phyloP scores from a whole-genome alignment of 176 grass and related monocot species.

The Puya raimondii region DNA sequence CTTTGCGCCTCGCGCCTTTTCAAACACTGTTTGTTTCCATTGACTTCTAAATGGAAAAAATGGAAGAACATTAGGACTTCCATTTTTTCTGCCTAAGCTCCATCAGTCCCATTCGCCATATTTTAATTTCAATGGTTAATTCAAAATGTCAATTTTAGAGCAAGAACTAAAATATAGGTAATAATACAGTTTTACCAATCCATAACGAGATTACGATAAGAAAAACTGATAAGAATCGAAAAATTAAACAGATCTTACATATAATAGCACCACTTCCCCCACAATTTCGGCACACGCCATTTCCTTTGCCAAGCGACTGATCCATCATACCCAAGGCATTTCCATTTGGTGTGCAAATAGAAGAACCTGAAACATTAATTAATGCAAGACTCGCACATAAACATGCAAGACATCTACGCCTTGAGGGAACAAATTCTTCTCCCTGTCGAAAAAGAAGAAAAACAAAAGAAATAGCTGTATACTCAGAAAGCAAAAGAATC shows the following conservation, averaged over 20 bases:
- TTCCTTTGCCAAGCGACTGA: conserved; percentile 27
- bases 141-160: too few species aligned
- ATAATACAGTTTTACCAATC: too few species aligned
- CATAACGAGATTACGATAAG: too few species aligned
- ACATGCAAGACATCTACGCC: conserved; percentile 68
- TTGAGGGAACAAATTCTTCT: conserved; percentile 27
- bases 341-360: conserved; percentile 35
- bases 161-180: too few species aligned
- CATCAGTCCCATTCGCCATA: too few species aligned
- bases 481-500: neutral
- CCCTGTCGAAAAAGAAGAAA: conserved; percentile 31
- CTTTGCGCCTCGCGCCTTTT: too few species aligned
- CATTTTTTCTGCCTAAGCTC: too few species aligned
- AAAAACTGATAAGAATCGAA: conserved; percentile 8
- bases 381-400: conserved; percentile 52
- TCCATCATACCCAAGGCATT: conserved; percentile 34
- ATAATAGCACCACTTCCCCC: conserved; percentile 64
- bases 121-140: too few species aligned
- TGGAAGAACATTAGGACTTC: too few species aligned
- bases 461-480: neutral
- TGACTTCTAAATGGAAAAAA: too few species aligned
- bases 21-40: too few species aligned
- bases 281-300: conserved; percentile 80
- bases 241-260: conserved; percentile 41
- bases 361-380: conserved; percentile 39